Base-by-base conservation (phyloP, 139 green algal species). In the Edaphochlamys debaryana region DNA sequence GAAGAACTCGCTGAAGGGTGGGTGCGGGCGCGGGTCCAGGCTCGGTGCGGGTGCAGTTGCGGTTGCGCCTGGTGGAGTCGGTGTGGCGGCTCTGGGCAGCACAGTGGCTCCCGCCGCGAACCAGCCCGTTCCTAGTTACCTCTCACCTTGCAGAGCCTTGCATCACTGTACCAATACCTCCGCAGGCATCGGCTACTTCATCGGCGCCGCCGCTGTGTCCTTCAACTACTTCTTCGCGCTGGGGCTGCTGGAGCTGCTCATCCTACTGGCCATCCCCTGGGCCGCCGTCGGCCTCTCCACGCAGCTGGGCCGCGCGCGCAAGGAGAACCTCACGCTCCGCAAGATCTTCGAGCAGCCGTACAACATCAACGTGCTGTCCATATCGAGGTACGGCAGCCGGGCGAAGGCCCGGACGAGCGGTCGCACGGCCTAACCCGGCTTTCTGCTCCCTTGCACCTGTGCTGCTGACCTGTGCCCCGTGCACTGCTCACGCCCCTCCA, bases 1-100 rank as follows among this genome's bases (percentile, higher is more conserved):
- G 67, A 98, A 98, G 80, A 98, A 98, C 92, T 91, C 73, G 40
- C 85, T 95, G 40, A 97, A 90, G 50, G 86, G 85, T 89, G 37
- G 17, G 74, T n/a, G n/a, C n/a, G n/a, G n/a, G n/a, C n/a, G n/a
- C n/a, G n/a, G n/a, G n/a, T n/a, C n/a, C n/a, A n/a, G n/a, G n/a
- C n/a, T n/a, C n/a, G n/a, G n/a, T n/a, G n/a, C n/a, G n/a, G n/a
- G n/a, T n/a, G n/a, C n/a, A n/a, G n/a, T n/a, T n/a, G n/a, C n/a
- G n/a, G n/a, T n/a, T n/a, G n/a, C n/a, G n/a, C n/a, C n/a, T n/a
- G n/a, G n/a, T n/a, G n/a, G n/a, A n/a, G n/a, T n/a, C n/a, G n/a
- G n/a, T n/a, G n/a, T n/a, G n/a, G n/a, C n/a, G n/a, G n/a, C n/a
- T n/a, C n/a, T n/a, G n/a, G n/a, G n/a, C n/a, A n/a, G n/a, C n/a